A percentile compares a stretch with the other conserved stretches of the same genome.
Conservation (phyloP, 2,329 filamentous ascomycete genomes). For the Aspergillus ochraceus region DNA sequence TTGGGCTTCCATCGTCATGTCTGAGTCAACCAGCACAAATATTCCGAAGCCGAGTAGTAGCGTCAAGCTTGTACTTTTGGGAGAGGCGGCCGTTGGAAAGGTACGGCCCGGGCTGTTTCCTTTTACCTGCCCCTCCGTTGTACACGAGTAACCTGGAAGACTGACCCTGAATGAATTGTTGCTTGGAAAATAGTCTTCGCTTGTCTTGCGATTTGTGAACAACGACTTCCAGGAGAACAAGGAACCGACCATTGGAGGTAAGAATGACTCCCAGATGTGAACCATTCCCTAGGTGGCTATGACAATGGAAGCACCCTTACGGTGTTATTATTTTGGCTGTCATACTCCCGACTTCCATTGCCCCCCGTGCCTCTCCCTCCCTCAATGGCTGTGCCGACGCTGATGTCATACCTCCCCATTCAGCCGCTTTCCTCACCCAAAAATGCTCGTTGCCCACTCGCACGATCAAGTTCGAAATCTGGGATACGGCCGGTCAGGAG, state of each 20-base stretch:
- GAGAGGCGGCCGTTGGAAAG: slow-evolving; percentile 98
- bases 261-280: slow-evolving; percentile 12
- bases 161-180: slow-evolving; percentile 20
- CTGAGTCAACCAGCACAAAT: slow-evolving; percentile 64
- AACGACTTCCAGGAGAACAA: slow-evolving; percentile 99
- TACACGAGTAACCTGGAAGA: slow-evolving; percentile 19
- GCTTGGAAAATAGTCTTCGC: slow-evolving; percentile 68
- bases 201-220: slow-evolving; percentile 98
- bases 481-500: slow-evolving; percentile 98
- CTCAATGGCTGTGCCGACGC: slow-evolving; percentile 2
- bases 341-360: background rate
- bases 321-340: background rate
- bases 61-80: slow-evolving; percentile 97
- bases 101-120: slow-evolving; percentile 50
- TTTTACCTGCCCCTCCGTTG: slow-evolving; percentile 7
- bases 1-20: slow-evolving; percentile 54
- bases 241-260: slow-evolving; percentile 98
- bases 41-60: slow-evolving; percentile 96
- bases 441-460: slow-evolving; percentile 95
- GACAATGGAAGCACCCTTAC: background rate
- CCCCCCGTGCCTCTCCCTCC: background rate
- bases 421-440: slow-evolving; percentile 96
- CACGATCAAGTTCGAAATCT: slow-evolving; percentile 81
- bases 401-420: slow-evolving; percentile 14
- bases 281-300: background rate